Base-by-base conservation (phyloP, 2,329 filamentous ascomycete genomes). In the Cyphellophora attinorum region DNA sequence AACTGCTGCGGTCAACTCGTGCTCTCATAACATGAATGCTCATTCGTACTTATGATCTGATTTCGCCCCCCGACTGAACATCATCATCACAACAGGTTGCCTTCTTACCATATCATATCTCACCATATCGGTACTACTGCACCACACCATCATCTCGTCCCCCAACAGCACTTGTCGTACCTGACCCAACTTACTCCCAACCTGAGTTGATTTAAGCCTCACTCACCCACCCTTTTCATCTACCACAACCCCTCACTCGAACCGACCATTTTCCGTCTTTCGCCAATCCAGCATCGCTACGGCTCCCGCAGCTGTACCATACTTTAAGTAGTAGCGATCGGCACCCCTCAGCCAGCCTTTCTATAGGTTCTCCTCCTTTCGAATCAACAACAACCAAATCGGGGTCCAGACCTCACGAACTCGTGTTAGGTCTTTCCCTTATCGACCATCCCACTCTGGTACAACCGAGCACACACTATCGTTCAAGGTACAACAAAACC, bases 271-370 rank as follows among this genome's bases (percentile, higher is more conserved):
- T 18, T 31, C 15, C 29, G 15, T 12, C 13, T n/a, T 8, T 16
- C 29, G 17, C 29, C 14, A 11, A 31, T 3, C 29, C 29, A 19
- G 19, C 13, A 31, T 16, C 16, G 29, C 12, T 12, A 16, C 19
- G 17, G 3, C 18, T 31, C 15, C 29, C 29, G 3, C 12, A n/a
- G 6, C 17, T 11, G 13, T 10, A 12, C 12, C 14, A 4, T 31
- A 31, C 19, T 19, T 25, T 8, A 25, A 8, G 8, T 8, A 31
- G 44, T 39, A 48, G 30, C 46, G 41, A 45, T 46, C 45, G 34
- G 28, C 45, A 35, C n/a, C 27, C 30, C 32, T 40, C 44, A 43
- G 45, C 45, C 41, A 48, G 44, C 45, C 44, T 46, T n/a, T n/a
- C 38, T 30, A 25, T n/a, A 31, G 31, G 21, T 8, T 8, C 8